Evolutionary conservation across 192 early-diverging fungal species (phyloP), one percentile per base, ranked within the genome.

Genomic region (Lobulomyces angularis): DNA sequence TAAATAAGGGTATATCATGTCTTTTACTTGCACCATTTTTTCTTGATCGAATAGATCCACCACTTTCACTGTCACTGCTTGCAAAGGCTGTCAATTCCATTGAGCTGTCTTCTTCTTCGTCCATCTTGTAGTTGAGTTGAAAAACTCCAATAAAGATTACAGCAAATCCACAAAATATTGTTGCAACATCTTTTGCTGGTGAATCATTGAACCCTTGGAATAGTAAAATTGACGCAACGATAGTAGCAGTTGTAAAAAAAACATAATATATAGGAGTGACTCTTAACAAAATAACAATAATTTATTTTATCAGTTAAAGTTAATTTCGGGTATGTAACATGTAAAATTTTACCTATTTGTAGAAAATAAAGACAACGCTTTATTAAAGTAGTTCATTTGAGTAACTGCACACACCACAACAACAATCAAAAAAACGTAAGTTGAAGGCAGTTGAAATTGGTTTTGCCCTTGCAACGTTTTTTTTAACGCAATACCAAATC

Each of bases 351-450:
- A 71, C 71, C 86, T 56, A 53, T 90, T 91, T 35, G 92, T 93
- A 18, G 83, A 84, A 55, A 91, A 96, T 45, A 80, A 61, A 48
- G 87, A 88, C 22, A 96, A 62, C 14, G 92, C 88, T 65, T 93
- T 96, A 70, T 96, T 96, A 46, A 96, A 90, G 60, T 93, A 96
- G 60, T 96, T 96, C 79, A 93, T 86, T 65, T 96, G 92, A 23
- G 82, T 80, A n/a, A 93, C 61, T 40, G 88, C 89, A 53, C 84
- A 90, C 2, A 80, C 56, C 2, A 59, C 61, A 19, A 90, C 85
- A 19, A 85, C 71, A 23, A 81, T 57, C 14, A 74, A 79, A 60
- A 96, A 92, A 16, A 87, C 68, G 48, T 86, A 96, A 5, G 89
- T 91, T 32, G 86, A 88, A 5, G 83, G 65, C 45, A 93, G 82